A percentile compares a stretch with the other conserved stretches of the same genome.
Evolutionary conservation across 306 rosid species (phyloP).

Genomic region (Citrullus amarus): DNA sequence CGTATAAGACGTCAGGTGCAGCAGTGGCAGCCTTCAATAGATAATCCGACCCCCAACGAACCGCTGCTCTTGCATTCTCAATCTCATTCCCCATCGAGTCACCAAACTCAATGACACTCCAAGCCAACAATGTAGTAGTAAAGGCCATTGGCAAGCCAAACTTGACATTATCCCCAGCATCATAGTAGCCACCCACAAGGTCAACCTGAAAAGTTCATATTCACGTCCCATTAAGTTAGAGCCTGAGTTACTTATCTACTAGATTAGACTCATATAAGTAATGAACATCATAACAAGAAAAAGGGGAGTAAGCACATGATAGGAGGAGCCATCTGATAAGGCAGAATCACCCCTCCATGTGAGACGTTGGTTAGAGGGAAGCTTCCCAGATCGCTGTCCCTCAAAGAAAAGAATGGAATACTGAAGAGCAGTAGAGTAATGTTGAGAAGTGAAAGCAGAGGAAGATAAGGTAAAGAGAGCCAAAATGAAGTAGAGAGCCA

Average conservation of each 20-base stretch:
- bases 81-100: constrained; percentile 47
- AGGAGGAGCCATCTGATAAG: constrained; percentile 73
- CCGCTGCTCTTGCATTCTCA: constrained; percentile 52
- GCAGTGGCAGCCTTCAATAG: constrained; percentile 68
- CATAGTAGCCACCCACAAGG: constrained; percentile 83
- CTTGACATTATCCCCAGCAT: constrained; percentile 89
- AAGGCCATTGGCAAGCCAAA: constrained; percentile 93
- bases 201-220: constrained; percentile 45
- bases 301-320: constrained; percentile 32
- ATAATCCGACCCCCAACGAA: constrained; percentile 70
- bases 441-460: constrained; percentile 44
- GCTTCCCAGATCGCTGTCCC: constrained; percentile 67
- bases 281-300: background rate
- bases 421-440: constrained; percentile 53
- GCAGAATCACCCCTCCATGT: constrained; percentile 73
- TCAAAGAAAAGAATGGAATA: constrained; percentile 81
- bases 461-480: constrained; percentile 13
- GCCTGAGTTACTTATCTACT: background rate
- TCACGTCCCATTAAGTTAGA: background rate
- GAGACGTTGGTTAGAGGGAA: constrained; percentile 52
- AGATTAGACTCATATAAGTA: background rate
- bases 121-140: constrained; percentile 68
- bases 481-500: constrained; percentile 18
- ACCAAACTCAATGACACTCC: constrained; percentile 90
- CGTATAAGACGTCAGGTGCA: constrained; percentile 64